A percentile compares a stretch with the other conserved stretches of the same genome.
Conservation (phyloP, 2,329 filamentous ascomycete genomes). For the Berkeleyomyces basicola region DNA sequence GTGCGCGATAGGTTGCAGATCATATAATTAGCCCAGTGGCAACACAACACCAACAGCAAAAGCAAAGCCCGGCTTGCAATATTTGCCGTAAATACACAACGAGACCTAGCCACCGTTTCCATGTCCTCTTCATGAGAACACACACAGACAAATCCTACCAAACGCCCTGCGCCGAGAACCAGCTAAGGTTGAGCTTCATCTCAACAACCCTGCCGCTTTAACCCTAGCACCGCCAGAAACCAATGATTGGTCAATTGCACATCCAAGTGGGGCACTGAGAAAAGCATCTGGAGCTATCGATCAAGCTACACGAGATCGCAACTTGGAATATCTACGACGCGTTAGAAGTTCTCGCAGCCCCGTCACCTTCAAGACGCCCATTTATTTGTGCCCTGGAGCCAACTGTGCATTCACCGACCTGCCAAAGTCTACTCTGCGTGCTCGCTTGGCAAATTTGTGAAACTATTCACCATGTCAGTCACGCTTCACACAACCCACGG, state of each 20-base stretch:
- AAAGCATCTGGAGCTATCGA: background rate
- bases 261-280: background rate
- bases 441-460: background rate
- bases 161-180: too few species aligned
- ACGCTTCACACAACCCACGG: constrained; percentile 76
- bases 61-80: too few species aligned
- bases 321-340: background rate
- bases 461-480: constrained; percentile 33
- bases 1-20: too few species aligned
- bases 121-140: too few species aligned
- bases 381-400: background rate
- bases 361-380: background rate
- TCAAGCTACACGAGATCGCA: background rate
- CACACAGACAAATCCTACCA: too few species aligned
- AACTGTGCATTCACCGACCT: too few species aligned
- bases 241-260: background rate
- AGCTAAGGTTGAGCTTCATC: background rate
- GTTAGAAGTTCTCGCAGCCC: background rate
- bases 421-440: too few species aligned
- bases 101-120: too few species aligned
- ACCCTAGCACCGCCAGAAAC: background rate
- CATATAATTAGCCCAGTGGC: too few species aligned
- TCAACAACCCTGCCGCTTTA: background rate
- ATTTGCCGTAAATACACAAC: too few species aligned
- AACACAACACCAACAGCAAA: too few species aligned